Conservation (phyloP, 306 rosid genomes). For the Fragaria ananassa region DNA sequence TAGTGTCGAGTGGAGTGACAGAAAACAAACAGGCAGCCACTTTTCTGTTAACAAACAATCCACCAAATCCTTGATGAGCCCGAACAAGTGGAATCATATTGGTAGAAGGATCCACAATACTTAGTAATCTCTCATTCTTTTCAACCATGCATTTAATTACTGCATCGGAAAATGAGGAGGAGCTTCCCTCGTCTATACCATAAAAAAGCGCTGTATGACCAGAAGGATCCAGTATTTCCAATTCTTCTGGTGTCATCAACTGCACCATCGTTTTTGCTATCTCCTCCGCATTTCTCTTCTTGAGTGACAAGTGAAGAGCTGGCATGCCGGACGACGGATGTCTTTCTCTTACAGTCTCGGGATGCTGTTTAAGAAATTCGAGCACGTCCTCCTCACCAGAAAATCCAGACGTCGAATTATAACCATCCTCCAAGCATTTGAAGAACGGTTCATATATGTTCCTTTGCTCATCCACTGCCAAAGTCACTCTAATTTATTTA, state of each 20-base stretch:
- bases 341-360: neutral
- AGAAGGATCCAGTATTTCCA: neutral
- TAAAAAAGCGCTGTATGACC: neutral
- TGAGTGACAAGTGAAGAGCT: neutral
- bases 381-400: too few relatives aligned
- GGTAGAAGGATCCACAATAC: neutral
- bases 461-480: neutral
- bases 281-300: fast-evolving
- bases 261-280: neutral
- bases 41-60: too few relatives aligned
- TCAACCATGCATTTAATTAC: neutral
- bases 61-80: too few relatives aligned
- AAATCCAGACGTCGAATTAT: neutral
- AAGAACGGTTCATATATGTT: neutral
- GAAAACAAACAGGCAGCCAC: neutral
- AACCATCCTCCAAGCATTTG: neutral
- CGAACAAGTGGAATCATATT: neutral
- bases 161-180: too few relatives aligned
- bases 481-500: too few relatives aligned
- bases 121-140: neutral
- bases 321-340: neutral
- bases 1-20: neutral
- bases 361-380: neutral
- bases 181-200: too few relatives aligned
- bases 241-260: neutral